A percentile compares a stretch with the other conserved stretches of the same genome.
Evolutionary conservation across 169 alveolate genomes (phyloP).

Genomic region (Plasmodium gallinaceum): DNA sequence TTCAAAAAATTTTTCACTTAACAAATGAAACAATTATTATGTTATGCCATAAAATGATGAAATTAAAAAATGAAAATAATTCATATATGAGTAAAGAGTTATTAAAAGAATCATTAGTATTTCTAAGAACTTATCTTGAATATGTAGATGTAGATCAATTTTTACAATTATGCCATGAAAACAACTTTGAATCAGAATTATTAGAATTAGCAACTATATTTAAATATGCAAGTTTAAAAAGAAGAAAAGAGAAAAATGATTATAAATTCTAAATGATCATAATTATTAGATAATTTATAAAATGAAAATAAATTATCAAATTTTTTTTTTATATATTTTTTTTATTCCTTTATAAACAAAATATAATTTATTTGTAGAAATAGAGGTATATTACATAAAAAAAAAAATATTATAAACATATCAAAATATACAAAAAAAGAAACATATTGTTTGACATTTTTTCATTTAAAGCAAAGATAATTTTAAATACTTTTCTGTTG

Average conservation of each 20-base stretch:
- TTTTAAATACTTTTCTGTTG: no score
- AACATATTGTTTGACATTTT: no score
- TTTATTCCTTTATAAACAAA: neutral
- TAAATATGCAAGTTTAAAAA: conserved; percentile 64
- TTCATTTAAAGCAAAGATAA: no score
- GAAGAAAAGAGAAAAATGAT: conserved; percentile 15
- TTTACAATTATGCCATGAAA: conserved; percentile 67
- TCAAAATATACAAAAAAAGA: no score
- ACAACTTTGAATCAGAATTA: conserved; percentile 57
- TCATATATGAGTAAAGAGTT: conserved; percentile 70
- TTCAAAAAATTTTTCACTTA: conserved; percentile 52
- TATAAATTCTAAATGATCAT: neutral
- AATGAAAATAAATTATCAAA: neutral
- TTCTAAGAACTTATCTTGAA: conserved; percentile 47
- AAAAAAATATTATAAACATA: no score
- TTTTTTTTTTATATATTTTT: neutral
- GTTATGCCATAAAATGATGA: conserved; percentile 69
- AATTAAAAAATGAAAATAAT: conserved; percentile 44
- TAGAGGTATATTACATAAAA: no score
- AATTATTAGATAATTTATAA: neutral
- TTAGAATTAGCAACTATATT: conserved; percentile 65
- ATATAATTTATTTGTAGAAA: no score
- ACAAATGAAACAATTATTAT: conserved; percentile 44
- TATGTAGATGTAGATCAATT: conserved; percentile 65
- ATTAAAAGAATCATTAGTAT: conserved; percentile 70